These are phyloP conservation scores for Aegilops tauschii DNA, from an alignment of 176 grass and related monocot species.

Conservation along the genomic window DNA sequence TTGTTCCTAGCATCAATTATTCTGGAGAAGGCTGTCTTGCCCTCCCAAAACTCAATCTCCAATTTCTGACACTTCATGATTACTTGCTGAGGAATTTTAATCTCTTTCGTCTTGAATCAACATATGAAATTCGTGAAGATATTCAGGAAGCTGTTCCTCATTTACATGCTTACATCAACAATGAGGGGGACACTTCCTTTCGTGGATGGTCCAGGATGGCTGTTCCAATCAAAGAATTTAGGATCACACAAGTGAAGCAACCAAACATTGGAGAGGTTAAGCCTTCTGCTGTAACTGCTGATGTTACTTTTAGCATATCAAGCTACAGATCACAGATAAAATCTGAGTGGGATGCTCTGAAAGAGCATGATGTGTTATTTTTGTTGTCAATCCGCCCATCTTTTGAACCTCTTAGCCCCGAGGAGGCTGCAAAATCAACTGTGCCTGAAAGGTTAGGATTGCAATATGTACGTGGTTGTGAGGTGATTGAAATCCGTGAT, in stretches of 20 bases:
- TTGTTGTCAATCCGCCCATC: slow-evolving; percentile 87
- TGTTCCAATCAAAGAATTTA: slow-evolving; percentile 88
- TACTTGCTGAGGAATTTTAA: slow-evolving; percentile 98
- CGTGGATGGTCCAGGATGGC: slow-evolving; percentile 99
- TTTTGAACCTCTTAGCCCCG: slow-evolving; percentile 91
- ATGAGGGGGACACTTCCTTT: slow-evolving; percentile 92
- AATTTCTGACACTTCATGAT: slow-evolving; percentile 97
- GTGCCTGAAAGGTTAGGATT: slow-evolving; percentile 91
- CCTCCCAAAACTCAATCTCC: slow-evolving; percentile 95
- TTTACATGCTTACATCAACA: slow-evolving; percentile 92
- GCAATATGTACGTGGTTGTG: slow-evolving; percentile 95
- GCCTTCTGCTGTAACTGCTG: slow-evolving; percentile 82
- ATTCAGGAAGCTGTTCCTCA: slow-evolving; percentile 97
- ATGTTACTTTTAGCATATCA: slow-evolving; percentile 75
- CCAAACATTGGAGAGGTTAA: slow-evolving; percentile 97
- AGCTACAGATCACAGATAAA: slow-evolving; percentile 85
- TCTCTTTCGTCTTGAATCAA: slow-evolving; percentile 97
- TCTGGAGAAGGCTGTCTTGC: slow-evolving; percentile 99
- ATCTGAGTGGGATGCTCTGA: slow-evolving; percentile 92
- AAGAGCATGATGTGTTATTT: slow-evolving; percentile 98
- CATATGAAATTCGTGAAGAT: slow-evolving; percentile 99
- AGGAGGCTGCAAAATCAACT: slow-evolving; percentile 85
- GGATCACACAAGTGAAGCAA: slow-evolving; percentile 86
- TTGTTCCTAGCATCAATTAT: slow-evolving; percentile 99
- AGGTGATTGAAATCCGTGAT: slow-evolving; percentile 87